Evolutionary conservation across 2,329 filamentous ascomycete species (phyloP).

Genomic region (Sclerotinia subarctica): DNA sequence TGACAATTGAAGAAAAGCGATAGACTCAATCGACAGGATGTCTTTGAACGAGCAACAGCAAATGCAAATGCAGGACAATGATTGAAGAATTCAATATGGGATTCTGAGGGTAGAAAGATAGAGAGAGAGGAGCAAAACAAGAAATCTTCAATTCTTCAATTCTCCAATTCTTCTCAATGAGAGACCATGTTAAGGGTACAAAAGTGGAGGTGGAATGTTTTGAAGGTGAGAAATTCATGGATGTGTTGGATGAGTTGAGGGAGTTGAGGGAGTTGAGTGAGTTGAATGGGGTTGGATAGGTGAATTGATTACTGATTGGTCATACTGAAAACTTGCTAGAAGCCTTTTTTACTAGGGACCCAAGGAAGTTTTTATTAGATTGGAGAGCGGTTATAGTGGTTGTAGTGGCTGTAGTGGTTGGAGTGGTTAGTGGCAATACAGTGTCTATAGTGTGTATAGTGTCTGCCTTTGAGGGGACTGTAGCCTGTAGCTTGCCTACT

Average conservation of each 20-base stretch:
- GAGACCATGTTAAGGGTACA: too few relatives aligned
- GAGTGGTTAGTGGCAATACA: not conserved
- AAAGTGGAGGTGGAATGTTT: constrained; percentile 4
- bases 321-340: not conserved
- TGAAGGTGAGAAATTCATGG: constrained; percentile 11
- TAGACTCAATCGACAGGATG: not conserved
- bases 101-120: not conserved
- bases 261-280: too few relatives aligned
- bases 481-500: not conserved
- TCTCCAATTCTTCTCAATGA: too few relatives aligned
- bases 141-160: too few relatives aligned
- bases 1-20: not conserved
- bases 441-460: not conserved
- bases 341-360: too few relatives aligned
- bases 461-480: not conserved
- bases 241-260: not conserved
- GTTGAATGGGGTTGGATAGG: not conserved
- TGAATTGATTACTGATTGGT: constrained; percentile 1
- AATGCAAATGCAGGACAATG: not conserved
- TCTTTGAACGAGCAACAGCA: not conserved
- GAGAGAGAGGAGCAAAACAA: not conserved
- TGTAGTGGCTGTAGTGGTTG: not conserved
- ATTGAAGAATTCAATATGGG: not conserved
- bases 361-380: not conserved
- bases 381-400: not conserved